These are phyloP conservation scores for Ulmus americana DNA, from an alignment of 331 rosid genomes.

Conservation along the genomic window DNA sequence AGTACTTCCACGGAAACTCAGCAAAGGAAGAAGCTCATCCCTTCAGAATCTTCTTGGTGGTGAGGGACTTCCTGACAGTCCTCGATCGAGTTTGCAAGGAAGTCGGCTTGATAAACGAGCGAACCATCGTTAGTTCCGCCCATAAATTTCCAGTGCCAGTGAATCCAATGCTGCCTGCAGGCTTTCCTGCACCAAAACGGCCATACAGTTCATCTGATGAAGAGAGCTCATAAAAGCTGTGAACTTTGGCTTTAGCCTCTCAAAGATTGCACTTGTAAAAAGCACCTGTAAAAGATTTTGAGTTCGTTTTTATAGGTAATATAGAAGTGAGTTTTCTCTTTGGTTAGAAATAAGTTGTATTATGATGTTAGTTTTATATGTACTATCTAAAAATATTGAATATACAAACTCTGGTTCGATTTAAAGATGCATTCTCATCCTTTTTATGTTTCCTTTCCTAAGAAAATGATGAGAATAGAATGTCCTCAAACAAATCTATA, in stretches of 20 bases:
- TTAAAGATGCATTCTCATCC: not conserved
- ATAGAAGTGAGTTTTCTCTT: constrained; percentile 45
- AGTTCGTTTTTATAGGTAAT: constrained; percentile 43
- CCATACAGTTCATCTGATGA: constrained; percentile 50
- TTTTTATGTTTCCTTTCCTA: no score
- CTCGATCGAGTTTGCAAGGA: constrained; percentile 96
- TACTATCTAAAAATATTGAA: constrained; percentile 4
- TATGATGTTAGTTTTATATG: constrained; percentile 18
- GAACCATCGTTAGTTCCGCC: constrained; percentile 67
- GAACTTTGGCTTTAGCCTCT: constrained; percentile 13
- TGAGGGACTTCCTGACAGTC: constrained; percentile 65
- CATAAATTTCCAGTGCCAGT: constrained; percentile 88
- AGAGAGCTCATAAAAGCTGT: constrained; percentile 33
- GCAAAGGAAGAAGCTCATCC: constrained; percentile 98
- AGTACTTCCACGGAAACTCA: constrained; percentile 89
- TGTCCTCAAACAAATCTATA: no score
- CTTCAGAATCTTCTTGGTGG: constrained; percentile 87
- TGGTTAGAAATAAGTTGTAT: constrained; percentile 23
- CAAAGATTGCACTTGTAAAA: constrained; percentile 45
- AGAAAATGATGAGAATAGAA: no score
- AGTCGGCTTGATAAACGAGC: constrained; percentile 74
- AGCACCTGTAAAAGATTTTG: constrained; percentile 65
- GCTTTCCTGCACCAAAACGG: constrained; percentile 44
- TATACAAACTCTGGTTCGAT: constrained; percentile 18
- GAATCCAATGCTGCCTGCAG: constrained; percentile 78